Base-by-base conservation (phyloP, 805 yeast species). In the Hanseniaspora guilliermondii region DNA sequence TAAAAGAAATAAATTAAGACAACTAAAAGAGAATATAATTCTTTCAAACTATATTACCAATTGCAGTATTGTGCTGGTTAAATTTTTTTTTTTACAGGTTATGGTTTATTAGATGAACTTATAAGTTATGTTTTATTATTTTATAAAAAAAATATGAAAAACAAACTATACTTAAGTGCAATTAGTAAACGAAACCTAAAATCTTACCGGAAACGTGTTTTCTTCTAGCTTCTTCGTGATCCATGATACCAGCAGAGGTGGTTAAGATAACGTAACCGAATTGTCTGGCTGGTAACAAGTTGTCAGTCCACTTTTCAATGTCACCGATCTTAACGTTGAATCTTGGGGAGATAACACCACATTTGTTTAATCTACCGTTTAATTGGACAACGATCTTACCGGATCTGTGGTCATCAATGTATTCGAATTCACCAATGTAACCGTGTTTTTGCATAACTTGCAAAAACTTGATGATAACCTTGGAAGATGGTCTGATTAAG, bases 191-290 rank as follows among this genome's bases (percentile, higher is more conserved):
- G 80, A 87, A 89, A 73, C 97, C 97, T 72, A 89, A 85, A 76
- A 89, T 85, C 83, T 89, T 89, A 76, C 97, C 97, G 67, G 96
- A 87, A 68, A 89, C 97, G 80, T 89, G 97, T 86, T 89, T 91
- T 83, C 97, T 85, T 84, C 95, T 87, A 71, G 97, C 97, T 80
- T 89, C 97, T 82, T 91, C 97, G 81, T 89, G 97, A 83, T 91
- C 97, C 95, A 89, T 88, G 70, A 89, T 89, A 79, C 97, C 97
- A 68, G 97, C 96, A 69, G 97, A 91, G 68, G 97, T 89, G 77
- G 97, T 91, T 74, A 89, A 82, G 76, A 89, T 86, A 71, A 89
- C 89, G 84, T 76, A 88, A 79, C 97, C 97, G 71, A 89, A 91
- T 78, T 89, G 97, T 85, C 97, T 87, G 65, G 97, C 95, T 75